A percentile compares a stretch with the other conserved stretches of the same genome.
These are phyloP conservation scores for Aspergillus pseudonomiae DNA, from an alignment of 2,329 filamentous ascomycete genomes.

Conservation along the genomic window DNA sequence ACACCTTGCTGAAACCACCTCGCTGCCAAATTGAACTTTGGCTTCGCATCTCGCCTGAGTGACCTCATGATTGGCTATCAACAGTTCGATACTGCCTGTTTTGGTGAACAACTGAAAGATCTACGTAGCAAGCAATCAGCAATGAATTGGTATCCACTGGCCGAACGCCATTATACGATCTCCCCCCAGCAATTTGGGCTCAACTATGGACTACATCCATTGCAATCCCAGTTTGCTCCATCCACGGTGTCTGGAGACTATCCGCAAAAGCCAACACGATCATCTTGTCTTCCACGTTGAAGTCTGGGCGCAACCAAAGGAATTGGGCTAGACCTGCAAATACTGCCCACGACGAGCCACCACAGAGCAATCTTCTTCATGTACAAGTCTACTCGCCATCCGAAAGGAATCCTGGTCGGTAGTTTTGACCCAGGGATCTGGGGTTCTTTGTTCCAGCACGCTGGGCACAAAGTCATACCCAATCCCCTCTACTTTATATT, in stretches of 20 bases:
- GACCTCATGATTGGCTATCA: neutral
- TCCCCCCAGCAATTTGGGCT: too few species aligned
- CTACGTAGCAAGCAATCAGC: neutral
- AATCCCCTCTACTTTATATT: constrained; percentile 94
- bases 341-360: constrained; percentile 80
- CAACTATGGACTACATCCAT: neutral
- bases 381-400: constrained; percentile 77
- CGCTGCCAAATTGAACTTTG: neutral
- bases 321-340: too few species aligned
- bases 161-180: too few species aligned
- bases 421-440: constrained; percentile 94
- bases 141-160: too few species aligned
- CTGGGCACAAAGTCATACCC: constrained; percentile 96
- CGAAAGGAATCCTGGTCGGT: constrained; percentile 82
- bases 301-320: too few species aligned
- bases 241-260: constrained; percentile 74
- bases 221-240: constrained; percentile 10
- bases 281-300: constrained; percentile 59
- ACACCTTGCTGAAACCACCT: neutral
- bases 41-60: neutral
- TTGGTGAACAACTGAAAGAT: neutral
- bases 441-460: constrained; percentile 72
- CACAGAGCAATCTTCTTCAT: constrained; percentile 86
- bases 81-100: neutral
- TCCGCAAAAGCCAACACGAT: constrained; percentile 72